Base-by-base conservation (phyloP, 495 filamentous ascomycete genomes). In the Xylaria cubensis region DNA sequence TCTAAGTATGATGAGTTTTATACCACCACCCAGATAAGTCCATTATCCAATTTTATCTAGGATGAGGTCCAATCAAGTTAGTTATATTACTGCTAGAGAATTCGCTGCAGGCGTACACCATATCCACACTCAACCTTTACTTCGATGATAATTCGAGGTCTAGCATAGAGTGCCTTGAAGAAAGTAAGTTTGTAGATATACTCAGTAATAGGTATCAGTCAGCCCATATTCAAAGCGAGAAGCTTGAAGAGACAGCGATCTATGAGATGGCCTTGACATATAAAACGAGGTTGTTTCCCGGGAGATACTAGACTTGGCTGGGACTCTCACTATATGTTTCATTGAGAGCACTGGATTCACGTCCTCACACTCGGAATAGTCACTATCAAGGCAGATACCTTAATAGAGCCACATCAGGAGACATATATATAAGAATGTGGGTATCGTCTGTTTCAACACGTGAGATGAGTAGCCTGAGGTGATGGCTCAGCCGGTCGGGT, bases 401-500 rank as follows among this genome's bases (percentile, higher is more conserved):
- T 19, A 34, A 44, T 1, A 29, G 12, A 32, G 12, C 26, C 5
- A 42, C 17, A 46, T 2, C 34, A 62, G 41, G 58, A 41, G 17
- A 44, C 58, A 36, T 7, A 17, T 24, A 10, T 36, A 19, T 21
- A 64, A 29, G 24, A 39, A 64, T 8, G 36, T 46, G n/a, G 41
- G 68, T 46, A 51, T 70, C 67, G 48, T 64, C 26, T 51, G 36
- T 44, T 71, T 21, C 8, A 64, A 26, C 9, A 51, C 32, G n/a
- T 70, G 48, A 17, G 56, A 46, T 46, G 68, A 36, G 21, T 12
- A 53, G 56, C 26, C 42, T 3, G 10, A 17, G 10, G 8, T 36
- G 34, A 50, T 64, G 13, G 68, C n/a, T 46, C 29, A 19, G 36
- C 36, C 32, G 55, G 67, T 70, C 0, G 67, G 36, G 34, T 32